Conservation (phyloP, 164 flowering plant species). For the Platanus orientalis region DNA sequence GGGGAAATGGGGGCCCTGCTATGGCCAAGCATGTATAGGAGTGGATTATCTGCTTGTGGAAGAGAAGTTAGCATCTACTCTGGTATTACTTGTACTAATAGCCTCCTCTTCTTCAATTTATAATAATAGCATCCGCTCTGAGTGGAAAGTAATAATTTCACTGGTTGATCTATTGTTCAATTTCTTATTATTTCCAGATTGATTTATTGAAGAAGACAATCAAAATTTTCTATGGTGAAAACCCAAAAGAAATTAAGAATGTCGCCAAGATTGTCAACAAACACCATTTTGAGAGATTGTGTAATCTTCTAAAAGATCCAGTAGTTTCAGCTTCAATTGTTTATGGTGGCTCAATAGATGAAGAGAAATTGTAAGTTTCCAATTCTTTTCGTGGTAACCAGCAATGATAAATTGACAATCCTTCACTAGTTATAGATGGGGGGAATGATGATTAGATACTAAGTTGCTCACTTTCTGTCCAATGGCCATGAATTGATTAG, state of each 20-base stretch:
- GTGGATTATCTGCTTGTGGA: constrained; percentile 73
- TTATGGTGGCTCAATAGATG: constrained; percentile 69
- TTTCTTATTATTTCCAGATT: constrained; percentile 36
- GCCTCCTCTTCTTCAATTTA: neutral
- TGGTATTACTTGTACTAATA: constrained; percentile 45
- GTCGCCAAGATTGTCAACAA: constrained; percentile 57
- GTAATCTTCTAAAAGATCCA: constrained; percentile 53
- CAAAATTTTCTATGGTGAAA: constrained; percentile 51
- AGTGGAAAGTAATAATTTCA: neutral
- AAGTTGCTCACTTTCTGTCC: too few relatives aligned
- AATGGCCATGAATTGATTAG: too few relatives aligned
- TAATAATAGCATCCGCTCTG: neutral
- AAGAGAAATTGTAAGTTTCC: constrained; percentile 49
- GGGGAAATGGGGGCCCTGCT: constrained; percentile 67
- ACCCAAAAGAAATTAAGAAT: constrained; percentile 31
- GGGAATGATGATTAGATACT: too few relatives aligned
- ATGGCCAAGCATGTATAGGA: constrained; percentile 79
- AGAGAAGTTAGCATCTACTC: constrained; percentile 39
- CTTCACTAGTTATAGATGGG: too few relatives aligned
- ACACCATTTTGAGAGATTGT: constrained; percentile 46
- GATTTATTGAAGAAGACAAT: constrained; percentile 41
- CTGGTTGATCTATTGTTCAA: neutral
- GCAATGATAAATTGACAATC: neutral
- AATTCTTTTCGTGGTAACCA: neutral
- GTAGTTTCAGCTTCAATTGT: constrained; percentile 56